Conservation (phyloP, 164 flowering plant species). For the Umbilicus rupestris region DNA sequence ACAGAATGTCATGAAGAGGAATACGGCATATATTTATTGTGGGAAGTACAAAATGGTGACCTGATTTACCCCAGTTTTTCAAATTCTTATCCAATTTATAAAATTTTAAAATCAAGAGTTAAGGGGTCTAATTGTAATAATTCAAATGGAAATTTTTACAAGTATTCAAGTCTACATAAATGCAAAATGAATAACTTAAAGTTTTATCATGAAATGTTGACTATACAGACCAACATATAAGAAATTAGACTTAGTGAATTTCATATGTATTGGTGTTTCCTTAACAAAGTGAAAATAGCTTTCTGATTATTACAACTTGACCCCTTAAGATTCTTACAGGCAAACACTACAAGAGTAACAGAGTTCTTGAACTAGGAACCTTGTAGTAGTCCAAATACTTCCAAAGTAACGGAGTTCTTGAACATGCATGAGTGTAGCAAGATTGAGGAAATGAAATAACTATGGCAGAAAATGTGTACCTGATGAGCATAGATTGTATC, state of each 20-base stretch:
- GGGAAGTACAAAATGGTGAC: too few relatives aligned
- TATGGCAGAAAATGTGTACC: slow-evolving; percentile 43
- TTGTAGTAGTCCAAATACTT: background rate
- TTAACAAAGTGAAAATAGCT: background rate
- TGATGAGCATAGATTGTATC: slow-evolving; percentile 99
- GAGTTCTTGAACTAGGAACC: background rate
- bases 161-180: background rate
- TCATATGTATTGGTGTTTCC: background rate
- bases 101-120: too few relatives aligned
- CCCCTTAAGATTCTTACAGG: background rate
- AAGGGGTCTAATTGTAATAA: too few relatives aligned
- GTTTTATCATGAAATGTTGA: background rate
- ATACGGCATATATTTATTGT: too few relatives aligned
- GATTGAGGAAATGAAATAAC: background rate
- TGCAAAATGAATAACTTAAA: background rate
- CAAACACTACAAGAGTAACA: too few relatives aligned
- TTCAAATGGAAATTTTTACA: too few relatives aligned
- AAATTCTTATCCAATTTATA: too few relatives aligned
- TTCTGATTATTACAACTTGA: background rate
- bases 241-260: background rate
- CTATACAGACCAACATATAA: background rate
- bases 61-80: too few relatives aligned
- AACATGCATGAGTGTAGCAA: background rate
- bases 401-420: background rate
- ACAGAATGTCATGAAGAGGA: too few relatives aligned